phyloP scores from a whole-genome alignment of 106 monocot species.

The Hemerocallis citrina region DNA sequence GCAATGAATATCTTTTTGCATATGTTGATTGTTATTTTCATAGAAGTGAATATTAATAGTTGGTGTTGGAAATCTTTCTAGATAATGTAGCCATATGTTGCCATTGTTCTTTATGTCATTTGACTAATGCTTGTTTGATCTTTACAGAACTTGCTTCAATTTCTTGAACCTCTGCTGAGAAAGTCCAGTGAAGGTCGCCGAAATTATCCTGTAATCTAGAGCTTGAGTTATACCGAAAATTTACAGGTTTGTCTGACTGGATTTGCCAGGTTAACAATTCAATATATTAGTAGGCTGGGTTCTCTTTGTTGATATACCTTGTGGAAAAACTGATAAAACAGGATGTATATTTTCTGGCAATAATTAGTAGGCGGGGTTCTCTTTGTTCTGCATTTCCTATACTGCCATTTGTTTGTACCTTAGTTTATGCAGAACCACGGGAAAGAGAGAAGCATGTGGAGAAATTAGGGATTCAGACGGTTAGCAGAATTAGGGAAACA shows the following conservation, averaged over 20 bases:
- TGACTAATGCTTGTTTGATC: constrained; percentile 1
- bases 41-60: neutral
- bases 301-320: neutral
- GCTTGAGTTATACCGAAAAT: constrained; percentile 67
- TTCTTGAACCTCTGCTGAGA: constrained; percentile 87
- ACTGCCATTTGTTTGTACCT: neutral
- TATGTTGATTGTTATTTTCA: neutral
- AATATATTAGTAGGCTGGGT: too few species aligned
- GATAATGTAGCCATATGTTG: neutral
- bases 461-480: too few species aligned
- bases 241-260: constrained; percentile 60
- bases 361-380: neutral
- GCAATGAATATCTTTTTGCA: too few species aligned
- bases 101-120: neutral
- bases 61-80: neutral
- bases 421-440: too few species aligned
- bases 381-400: neutral
- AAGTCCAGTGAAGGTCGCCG: constrained; percentile 88
- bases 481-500: too few species aligned
- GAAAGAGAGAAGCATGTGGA: too few species aligned
- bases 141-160: constrained; percentile 74
- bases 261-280: neutral
- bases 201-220: constrained; percentile 81
- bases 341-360: neutral
- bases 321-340: neutral